phyloP scores from a whole-genome alignment of 345 rosid species.

The Lepidium sativum region DNA sequence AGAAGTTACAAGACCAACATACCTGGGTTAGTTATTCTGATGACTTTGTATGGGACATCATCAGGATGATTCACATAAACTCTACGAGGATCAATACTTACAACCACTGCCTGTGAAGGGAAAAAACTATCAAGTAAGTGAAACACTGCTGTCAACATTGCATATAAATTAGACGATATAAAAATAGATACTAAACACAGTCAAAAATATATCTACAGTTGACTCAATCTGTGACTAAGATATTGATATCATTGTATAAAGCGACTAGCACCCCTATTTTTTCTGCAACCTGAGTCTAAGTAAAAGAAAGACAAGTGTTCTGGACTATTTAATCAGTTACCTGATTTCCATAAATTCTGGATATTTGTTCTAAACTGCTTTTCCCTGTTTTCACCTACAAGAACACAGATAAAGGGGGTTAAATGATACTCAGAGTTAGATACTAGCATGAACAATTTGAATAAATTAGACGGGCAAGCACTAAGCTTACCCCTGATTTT shows the following conservation, averaged over 20 bases:
- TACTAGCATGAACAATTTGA: background rate
- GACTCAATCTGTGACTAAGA: slow-evolving; percentile 3
- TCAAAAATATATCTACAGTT: background rate
- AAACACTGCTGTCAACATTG: background rate
- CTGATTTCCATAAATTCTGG: slow-evolving; percentile 95
- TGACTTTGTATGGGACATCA: slow-evolving; percentile 67
- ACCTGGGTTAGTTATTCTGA: slow-evolving; percentile 66
- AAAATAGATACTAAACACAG: background rate
- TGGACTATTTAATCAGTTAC: slow-evolving; percentile 31
- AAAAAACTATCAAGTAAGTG: background rate
- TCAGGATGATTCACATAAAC: slow-evolving; percentile 58
- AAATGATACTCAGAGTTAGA: background rate
- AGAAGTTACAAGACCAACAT: slow-evolving; percentile 10
- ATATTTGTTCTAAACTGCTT: slow-evolving; percentile 89
- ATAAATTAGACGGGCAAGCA: background rate
- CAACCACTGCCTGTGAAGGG: slow-evolving; percentile 83
- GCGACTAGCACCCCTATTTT: background rate
- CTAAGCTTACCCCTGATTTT: slow-evolving; percentile 58
- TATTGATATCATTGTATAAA: background rate
- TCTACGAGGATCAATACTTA: slow-evolving; percentile 95
- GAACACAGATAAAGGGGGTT: background rate
- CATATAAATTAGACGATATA: background rate
- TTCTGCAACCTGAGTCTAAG: background rate
- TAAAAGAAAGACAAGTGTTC: background rate
- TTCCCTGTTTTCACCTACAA: slow-evolving; percentile 73